Evolutionary conservation across 2,329 filamentous ascomycete genomes (phyloP), one percentile per base, ranked within the genome.

Genomic region (Ophiostoma perfectum): DNA sequence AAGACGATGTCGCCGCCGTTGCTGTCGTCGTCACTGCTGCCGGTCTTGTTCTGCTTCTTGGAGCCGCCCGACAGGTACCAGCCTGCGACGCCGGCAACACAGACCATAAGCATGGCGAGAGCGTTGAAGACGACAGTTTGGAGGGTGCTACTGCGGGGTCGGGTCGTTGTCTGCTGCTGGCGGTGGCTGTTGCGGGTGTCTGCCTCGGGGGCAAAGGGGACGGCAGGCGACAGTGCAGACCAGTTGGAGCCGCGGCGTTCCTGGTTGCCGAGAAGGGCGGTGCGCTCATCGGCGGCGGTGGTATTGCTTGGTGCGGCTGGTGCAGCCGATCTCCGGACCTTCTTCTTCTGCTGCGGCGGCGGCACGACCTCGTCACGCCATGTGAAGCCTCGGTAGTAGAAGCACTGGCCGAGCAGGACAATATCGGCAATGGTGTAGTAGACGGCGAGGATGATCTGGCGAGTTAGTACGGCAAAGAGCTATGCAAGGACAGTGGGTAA

Each of bases 371-470:
- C 80, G 71, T 89, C 86, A 66, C 78, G 81, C 81, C 84, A 85
- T 1, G 86, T 88, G 73, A 97, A 95, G 3, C 93, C 93, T 66
- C 91, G 88, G 78, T 99, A 99, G 81, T 96, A 98, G 81, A 98
- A 96, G 78, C 92, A 96, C 79, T 99, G 95, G 0, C 82, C 84
- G 0, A 98, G 81, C 1, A 99, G 83, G 1, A 98, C 92, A 49
- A 74, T 70, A 65, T 72, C 72, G 70, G 70, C 70, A 66, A 74
- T 73, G 27, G 73, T 73, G 60, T 74, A 74, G 70, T 74, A 74
- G 64, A 74, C 69, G 63, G 73, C 73, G 27, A 74, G 72, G 58
- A 73, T 74, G 70, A 74, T 72, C 71, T 72, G 60, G 2, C 1
- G n/a, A 44, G 66, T 12, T 36, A 65, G 8, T 39, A 62, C 6